phyloP scores from a whole-genome alignment of 805 yeast species.

The Kluyveromyces lactis region DNA sequence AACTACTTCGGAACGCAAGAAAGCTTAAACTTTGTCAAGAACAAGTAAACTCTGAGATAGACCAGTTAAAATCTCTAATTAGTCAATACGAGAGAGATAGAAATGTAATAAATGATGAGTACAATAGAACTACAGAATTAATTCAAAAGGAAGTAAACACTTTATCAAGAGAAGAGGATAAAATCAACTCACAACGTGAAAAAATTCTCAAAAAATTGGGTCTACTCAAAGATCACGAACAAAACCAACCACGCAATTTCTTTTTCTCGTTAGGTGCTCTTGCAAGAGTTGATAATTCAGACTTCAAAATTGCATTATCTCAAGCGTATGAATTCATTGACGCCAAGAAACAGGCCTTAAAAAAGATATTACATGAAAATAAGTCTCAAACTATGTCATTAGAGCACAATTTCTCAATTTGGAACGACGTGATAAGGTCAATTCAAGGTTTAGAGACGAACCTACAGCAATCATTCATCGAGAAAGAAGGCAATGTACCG shows the following conservation, averaged over 20 bases:
- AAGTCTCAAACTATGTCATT: conserved; percentile 17
- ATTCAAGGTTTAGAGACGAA: conserved; percentile 17
- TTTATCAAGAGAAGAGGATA: conserved; percentile 11
- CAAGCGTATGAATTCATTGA: conserved; percentile 21
- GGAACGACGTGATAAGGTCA: conserved; percentile 17
- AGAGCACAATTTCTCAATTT: conserved; percentile 11
- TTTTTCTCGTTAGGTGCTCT: neutral
- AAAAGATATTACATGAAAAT: conserved; percentile 17
- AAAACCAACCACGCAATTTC: neutral
- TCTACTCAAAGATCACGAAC: conserved; percentile 4
- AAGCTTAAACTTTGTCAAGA: conserved; percentile 9
- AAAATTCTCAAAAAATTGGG: conserved; percentile 14
- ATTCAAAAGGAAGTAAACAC: conserved; percentile 10
- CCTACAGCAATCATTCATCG: conserved; percentile 7
- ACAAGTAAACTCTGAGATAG: conserved; percentile 12
- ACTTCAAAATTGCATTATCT: conserved; percentile 12
- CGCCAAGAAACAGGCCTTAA: conserved; percentile 15
- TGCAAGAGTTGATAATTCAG: neutral
- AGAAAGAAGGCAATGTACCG: neutral
- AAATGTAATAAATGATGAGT: conserved; percentile 18
- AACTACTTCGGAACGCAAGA: conserved; percentile 7
- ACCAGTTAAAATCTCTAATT: conserved; percentile 15
- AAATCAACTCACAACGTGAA: conserved; percentile 9
- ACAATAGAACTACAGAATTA: conserved; percentile 9
- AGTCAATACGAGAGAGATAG: conserved; percentile 18